A percentile compares a stretch with the other conserved stretches of the same genome.
Conservation (phyloP, 2,329 filamentous ascomycete genomes). For the Fusarium irregulare region DNA sequence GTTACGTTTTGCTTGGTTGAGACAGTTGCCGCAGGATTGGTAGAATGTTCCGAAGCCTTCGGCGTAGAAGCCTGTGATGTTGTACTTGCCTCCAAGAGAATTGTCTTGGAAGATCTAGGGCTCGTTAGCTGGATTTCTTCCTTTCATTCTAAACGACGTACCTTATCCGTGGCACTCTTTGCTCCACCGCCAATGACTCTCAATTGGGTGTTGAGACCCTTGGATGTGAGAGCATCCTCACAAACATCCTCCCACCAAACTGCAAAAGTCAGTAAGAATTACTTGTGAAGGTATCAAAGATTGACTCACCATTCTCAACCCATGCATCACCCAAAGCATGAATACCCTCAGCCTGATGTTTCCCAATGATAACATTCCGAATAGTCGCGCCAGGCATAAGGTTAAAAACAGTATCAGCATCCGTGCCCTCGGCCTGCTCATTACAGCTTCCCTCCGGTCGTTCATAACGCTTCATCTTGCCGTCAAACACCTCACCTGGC, state of each 20-base stretch:
- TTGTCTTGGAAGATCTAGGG: constrained; percentile 47
- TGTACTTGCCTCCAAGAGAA: constrained; percentile 48
- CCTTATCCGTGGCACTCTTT: constrained; percentile 47
- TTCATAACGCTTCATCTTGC: constrained; percentile 54
- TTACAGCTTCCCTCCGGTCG: constrained; percentile 56
- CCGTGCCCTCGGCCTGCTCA: constrained; percentile 57
- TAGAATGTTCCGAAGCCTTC: constrained; percentile 47
- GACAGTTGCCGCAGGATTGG: constrained; percentile 47
- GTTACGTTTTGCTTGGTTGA: constrained; percentile 45
- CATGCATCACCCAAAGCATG: constrained; percentile 48
- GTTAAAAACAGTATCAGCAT: constrained; percentile 55
- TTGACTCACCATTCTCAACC: constrained; percentile 45
- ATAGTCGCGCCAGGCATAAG: constrained; percentile 52
- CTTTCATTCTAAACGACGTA: no score
- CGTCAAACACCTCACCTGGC: constrained; percentile 50
- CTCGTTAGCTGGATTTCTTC: no score
- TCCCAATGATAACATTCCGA: constrained; percentile 55
- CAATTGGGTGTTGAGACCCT: constrained; percentile 47
- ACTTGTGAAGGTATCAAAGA: no score
- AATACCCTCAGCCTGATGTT: constrained; percentile 50
- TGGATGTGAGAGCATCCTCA: constrained; percentile 46
- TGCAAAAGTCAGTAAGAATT: background rate
- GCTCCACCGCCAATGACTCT: constrained; percentile 48
- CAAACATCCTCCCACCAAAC: constrained; percentile 50
- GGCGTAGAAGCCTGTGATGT: constrained; percentile 48